Percentiles rank a stretch among this genome's conserved stretches.
phyloP scores from a whole-genome alignment of 164 flowering plant species.

The Aristolochia fimbriata region DNA sequence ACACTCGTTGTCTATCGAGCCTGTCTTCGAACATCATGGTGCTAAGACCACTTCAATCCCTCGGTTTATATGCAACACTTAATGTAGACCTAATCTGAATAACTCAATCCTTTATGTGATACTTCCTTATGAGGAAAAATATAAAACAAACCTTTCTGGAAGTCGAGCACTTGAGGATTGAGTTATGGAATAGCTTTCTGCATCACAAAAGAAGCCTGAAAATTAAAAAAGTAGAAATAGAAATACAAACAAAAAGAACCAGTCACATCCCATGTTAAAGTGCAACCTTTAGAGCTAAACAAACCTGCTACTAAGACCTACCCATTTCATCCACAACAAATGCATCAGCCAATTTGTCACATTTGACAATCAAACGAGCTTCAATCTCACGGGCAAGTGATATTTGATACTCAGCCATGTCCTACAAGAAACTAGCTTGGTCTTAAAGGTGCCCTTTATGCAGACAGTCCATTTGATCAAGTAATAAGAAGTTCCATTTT shows the following conservation, averaged over 20 bases:
- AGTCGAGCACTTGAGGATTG: constrained; percentile 67
- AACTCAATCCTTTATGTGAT: too few relatives aligned
- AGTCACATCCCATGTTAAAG: not conserved
- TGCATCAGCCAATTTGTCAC: constrained; percentile 69
- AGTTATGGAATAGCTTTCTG: constrained; percentile 55
- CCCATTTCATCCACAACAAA: constrained; percentile 65
- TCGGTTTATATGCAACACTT: too few relatives aligned
- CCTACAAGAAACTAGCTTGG: constrained; percentile 31
- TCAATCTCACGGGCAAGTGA: constrained; percentile 67
- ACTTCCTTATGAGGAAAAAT: too few relatives aligned
- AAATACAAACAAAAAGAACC: not conserved
- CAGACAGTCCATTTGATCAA: not conserved
- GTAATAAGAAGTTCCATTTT: not conserved
- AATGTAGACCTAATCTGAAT: too few relatives aligned
- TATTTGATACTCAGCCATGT: constrained; percentile 61
- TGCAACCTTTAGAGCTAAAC: too few relatives aligned
- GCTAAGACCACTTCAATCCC: too few relatives aligned
- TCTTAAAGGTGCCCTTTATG: not conserved
- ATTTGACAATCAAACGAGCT: constrained; percentile 64
- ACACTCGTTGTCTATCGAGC: too few relatives aligned
- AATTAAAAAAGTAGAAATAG: not conserved
- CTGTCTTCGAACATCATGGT: too few relatives aligned
- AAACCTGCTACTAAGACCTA: constrained; percentile 17
- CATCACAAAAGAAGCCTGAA: constrained; percentile 7
- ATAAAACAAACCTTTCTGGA: constrained; percentile 66